These are phyloP conservation scores for Pseudogymnoascus verrucosus DNA, from an alignment of 2,329 filamentous ascomycete genomes.

Conservation along the genomic window DNA sequence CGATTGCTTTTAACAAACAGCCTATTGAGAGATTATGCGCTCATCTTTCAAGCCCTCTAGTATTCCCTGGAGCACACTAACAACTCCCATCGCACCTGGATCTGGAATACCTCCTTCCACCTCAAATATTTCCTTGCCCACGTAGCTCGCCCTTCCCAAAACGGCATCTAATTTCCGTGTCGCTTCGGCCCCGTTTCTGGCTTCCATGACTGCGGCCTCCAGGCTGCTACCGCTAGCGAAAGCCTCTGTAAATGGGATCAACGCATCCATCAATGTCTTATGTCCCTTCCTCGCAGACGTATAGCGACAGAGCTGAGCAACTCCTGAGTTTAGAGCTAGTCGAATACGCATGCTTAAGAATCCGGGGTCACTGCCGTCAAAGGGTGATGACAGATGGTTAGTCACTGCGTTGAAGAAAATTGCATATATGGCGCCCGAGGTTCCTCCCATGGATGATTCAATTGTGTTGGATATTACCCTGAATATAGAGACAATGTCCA, in stretches of 20 bases:
- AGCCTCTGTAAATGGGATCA: not conserved
- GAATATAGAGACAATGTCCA: not conserved
- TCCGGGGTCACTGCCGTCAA: not conserved
- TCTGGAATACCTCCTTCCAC: not conserved
- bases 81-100: not conserved
- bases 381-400: not conserved
- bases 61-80: not conserved
- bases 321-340: not conserved
- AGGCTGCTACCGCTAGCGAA: not conserved
- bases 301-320: not conserved
- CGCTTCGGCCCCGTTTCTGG: constrained; percentile 31
- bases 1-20: too few species aligned
- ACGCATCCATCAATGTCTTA: constrained; percentile 8
- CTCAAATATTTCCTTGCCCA: not conserved
- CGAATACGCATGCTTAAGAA: not conserved
- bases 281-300: not conserved
- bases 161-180: constrained; percentile 62
- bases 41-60: not conserved
- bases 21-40: too few species aligned
- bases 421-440: constrained; percentile 7
- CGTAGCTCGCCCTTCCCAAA: constrained; percentile 43
- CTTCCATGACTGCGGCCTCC: not conserved
- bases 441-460: constrained; percentile 7
- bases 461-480: not conserved
- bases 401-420: not conserved